Base-by-base conservation (phyloP, 371 early-diverging fungal genomes). In the Rhizomucor miehei region DNA sequence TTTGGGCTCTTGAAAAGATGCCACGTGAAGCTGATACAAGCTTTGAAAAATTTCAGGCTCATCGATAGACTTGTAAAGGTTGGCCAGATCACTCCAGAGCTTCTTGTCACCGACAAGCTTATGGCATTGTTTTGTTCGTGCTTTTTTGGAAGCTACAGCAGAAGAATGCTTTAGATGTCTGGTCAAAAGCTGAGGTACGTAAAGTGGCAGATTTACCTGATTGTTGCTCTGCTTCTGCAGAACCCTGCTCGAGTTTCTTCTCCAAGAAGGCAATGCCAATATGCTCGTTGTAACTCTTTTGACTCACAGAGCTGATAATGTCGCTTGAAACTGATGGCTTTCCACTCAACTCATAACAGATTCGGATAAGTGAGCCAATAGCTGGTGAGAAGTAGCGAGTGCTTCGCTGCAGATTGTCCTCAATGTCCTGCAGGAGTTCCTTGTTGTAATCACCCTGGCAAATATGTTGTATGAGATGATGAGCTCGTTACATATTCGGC, bases 11-110 rank as follows among this genome's bases (percentile, higher is more conserved):
- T 75, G 59, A 20, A 67, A 67, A 0, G 71, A 56, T 1, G 82
- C 79, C 6, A 86, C 72, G 34, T 77, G 75, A 13, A 56, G 57
- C 50, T 84, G 77, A 48, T 81, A 84, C 16, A 85, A 69, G 14
- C 75, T 78, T 57, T 80, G 71, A 57, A 80, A 88, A 1, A 87
- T 65, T 37, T 88, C 86, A 25, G 72, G 62, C 41, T 86, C 79
- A 44, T 82, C 84, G 36, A 88, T 68, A 0, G 75, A 71, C 38
- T 82, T 80, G 59, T 86, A 91, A 0, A 88, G 59, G 5, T 66
- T 52, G 0, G 89, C 81, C 5, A 89, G 56, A 35, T 85, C 65
- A 11, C 79, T 79, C 89, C 89, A 88, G 52, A 62, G 62, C 23
- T 38, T 17, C 20, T 63, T 63, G 37, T 41, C 44, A 5, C 25